Conservation (phyloP, 345 rosid species). For the Melastoma malabathricum region DNA sequence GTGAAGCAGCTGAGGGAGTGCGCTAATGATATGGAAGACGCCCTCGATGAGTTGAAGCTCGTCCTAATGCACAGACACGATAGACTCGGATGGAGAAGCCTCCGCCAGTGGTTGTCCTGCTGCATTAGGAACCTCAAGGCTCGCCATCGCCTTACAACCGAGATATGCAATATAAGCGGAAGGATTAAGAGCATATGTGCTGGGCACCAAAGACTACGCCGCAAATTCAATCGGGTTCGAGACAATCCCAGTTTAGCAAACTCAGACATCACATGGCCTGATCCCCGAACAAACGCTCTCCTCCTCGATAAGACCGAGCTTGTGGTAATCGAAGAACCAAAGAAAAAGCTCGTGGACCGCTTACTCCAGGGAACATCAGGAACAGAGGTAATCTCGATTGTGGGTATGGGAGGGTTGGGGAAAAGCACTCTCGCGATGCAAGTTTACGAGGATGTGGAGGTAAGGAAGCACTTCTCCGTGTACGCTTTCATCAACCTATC, state of each 20-base stretch:
- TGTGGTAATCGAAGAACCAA: constrained; percentile 23
- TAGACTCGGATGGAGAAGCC: constrained; percentile 5
- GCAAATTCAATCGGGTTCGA: constrained; percentile 5
- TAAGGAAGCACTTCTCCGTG: constrained; percentile 12
- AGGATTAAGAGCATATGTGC: constrained; percentile 7
- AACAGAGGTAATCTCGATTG: constrained; percentile 13
- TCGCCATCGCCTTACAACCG: constrained; percentile 7
- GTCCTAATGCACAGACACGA: constrained; percentile 9
- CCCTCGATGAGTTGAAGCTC: constrained; percentile 16
- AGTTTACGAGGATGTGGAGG: constrained; percentile 15
- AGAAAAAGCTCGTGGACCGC: constrained; percentile 10
- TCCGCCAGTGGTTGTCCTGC: constrained; percentile 10
- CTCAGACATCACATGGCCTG: constrained; percentile 6
- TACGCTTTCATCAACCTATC: constrained; percentile 25
- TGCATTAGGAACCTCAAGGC: constrained; percentile 15
- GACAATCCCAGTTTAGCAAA: constrained; percentile 1
- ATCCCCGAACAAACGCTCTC: constrained; percentile 17
- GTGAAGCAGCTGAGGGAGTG: constrained; percentile 20
- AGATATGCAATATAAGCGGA: constrained; percentile 12
- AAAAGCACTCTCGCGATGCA: constrained; percentile 30
- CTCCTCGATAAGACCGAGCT: constrained; percentile 20
- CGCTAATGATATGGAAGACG: constrained; percentile 22
- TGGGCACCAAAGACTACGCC: constrained; percentile 12
- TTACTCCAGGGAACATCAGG: constrained; percentile 6
- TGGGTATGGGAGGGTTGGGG: constrained; percentile 36